Evolutionary conservation across 2,329 filamentous ascomycete genomes (phyloP).

Genomic region (Geosmithia putterillii): DNA sequence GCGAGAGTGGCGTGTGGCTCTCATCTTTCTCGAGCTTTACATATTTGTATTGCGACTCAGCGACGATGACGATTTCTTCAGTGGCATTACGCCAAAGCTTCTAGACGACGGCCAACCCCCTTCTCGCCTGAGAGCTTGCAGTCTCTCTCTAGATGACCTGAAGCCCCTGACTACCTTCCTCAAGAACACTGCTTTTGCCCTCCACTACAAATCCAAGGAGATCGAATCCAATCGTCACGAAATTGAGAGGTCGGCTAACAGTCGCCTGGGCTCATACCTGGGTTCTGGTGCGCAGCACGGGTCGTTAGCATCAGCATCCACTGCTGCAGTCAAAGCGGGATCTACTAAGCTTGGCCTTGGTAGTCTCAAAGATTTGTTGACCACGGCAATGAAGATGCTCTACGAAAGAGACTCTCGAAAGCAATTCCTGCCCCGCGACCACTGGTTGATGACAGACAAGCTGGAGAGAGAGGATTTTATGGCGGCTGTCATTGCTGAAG

Average conservation of each 20-base stretch:
- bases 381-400: constrained; percentile 70
- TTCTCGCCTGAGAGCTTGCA: constrained; percentile 46
- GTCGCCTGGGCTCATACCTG: constrained; percentile 11
- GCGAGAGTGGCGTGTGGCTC: constrained; percentile 72
- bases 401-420: constrained; percentile 89
- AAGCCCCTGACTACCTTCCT: constrained; percentile 68
- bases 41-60: constrained; percentile 85
- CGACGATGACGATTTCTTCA: constrained; percentile 92
- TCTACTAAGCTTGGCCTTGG: constrained; percentile 47
- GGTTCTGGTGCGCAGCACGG: background rate
- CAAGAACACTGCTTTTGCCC: constrained; percentile 79
- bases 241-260: constrained; percentile 8
- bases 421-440: constrained; percentile 66
- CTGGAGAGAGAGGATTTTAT: constrained; percentile 89
- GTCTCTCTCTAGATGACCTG: constrained; percentile 59
- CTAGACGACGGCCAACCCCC: constrained; percentile 24
- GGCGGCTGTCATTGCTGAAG: constrained; percentile 73
- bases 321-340: constrained; percentile 4
- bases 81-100: constrained; percentile 31
- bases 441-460: constrained; percentile 86
- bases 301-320: background rate
- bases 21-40: constrained; percentile 90
- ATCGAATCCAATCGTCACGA: constrained; percentile 20
- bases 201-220: constrained; percentile 74
- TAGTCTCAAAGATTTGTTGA: constrained; percentile 69